Evolutionary conservation across 1,284 basidiomycete genomes (phyloP).

Genomic region (Cryptococcus sp.): DNA sequence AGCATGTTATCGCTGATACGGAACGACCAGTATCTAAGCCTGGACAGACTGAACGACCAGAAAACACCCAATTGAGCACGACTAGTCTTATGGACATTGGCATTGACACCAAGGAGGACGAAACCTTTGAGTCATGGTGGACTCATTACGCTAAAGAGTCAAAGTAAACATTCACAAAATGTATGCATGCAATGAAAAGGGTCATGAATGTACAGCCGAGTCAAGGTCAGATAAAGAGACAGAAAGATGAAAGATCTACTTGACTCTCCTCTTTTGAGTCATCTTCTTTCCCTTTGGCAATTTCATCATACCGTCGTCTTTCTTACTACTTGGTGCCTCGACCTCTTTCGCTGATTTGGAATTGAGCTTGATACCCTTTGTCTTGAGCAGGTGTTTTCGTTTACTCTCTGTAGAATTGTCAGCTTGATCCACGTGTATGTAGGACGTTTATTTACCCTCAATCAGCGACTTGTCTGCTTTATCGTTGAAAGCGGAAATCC

Average conservation of each 20-base stretch:
- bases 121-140: constrained; percentile 43
- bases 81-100: constrained; percentile 32
- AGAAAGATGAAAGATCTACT: not conserved
- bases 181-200: not conserved
- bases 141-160: not conserved
- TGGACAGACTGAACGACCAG: constrained; percentile 39
- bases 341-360: constrained; percentile 34
- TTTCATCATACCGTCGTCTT: constrained; percentile 18
- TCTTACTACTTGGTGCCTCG: not conserved
- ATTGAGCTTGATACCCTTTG: constrained; percentile 50
- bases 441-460: constrained; percentile 29
- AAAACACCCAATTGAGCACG: constrained; percentile 42
- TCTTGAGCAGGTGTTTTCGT: constrained; percentile 48
- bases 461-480: constrained; percentile 46
- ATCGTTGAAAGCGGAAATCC: constrained; percentile 40
- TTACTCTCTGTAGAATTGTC: constrained; percentile 38
- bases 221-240: not conserved
- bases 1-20: constrained; percentile 40
- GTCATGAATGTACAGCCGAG: not conserved
- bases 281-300: constrained; percentile 35
- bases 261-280: constrained; percentile 27
- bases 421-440: constrained; percentile 1
- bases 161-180: not conserved
- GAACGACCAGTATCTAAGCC: constrained; percentile 23
- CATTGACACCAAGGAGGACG: constrained; percentile 29